phyloP scores from a whole-genome alignment of 129 eudicot species.

The Pittosporum tobira region DNA sequence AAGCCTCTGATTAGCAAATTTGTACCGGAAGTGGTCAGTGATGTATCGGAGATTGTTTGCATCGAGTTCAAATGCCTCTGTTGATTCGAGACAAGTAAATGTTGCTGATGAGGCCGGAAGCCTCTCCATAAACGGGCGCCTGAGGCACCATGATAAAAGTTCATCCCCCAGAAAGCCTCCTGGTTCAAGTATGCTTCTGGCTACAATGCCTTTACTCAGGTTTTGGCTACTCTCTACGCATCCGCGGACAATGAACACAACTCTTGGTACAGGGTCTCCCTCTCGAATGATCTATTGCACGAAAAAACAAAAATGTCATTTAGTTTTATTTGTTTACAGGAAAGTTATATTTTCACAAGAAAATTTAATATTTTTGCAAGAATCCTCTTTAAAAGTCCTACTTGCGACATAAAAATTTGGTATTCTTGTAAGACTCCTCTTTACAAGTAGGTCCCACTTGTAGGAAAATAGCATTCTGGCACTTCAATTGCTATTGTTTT shows the following conservation, averaged over 20 bases:
- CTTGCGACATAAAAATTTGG: too few relatives aligned
- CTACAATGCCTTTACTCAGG: conserved; percentile 22
- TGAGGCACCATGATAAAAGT: conserved; percentile 22
- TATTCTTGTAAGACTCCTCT: too few relatives aligned
- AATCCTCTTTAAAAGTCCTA: too few relatives aligned
- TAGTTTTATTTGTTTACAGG: too few relatives aligned
- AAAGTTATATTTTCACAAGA: too few relatives aligned
- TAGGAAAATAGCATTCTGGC: too few relatives aligned
- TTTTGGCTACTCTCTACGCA: conserved; percentile 18
- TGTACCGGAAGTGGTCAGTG: conserved; percentile 23
- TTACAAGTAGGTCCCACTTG: too few relatives aligned
- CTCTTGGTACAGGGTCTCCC: conserved; percentile 23
- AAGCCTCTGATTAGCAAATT: conserved; percentile 19
- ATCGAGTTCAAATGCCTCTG: conserved; percentile 24
- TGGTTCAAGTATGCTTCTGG: conserved; percentile 15
- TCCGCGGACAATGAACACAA: conserved; percentile 23
- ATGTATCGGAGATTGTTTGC: conserved; percentile 20
- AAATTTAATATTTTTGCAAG: too few relatives aligned
- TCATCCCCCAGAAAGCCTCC: conserved; percentile 22
- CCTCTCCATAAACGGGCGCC: conserved; percentile 16
- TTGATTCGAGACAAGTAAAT: conserved; percentile 15
- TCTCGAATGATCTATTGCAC: conserved; percentile 12
- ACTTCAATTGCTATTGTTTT: too few relatives aligned
- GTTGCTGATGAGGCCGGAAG: conserved; percentile 29
- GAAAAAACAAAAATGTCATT: not conserved